Conservation (phyloP, 2,329 filamentous ascomycete species). For the Parastagonospora nodorum region DNA sequence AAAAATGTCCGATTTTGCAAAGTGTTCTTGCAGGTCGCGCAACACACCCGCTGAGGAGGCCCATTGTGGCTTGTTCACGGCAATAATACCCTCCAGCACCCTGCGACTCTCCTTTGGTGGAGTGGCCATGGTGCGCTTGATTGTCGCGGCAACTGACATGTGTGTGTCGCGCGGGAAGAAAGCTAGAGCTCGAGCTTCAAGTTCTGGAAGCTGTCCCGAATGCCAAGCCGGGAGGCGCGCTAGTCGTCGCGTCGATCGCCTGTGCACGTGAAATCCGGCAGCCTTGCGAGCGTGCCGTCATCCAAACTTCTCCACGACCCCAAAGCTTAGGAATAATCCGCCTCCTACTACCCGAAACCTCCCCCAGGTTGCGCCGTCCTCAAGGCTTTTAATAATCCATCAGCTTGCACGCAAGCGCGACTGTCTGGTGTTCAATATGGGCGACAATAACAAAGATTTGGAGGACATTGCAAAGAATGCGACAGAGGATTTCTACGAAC, state of each 20-base stretch:
- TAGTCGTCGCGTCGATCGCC: slow-evolving; percentile 17
- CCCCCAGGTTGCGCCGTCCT: neutral
- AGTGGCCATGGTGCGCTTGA: slow-evolving; percentile 31
- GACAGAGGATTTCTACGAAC: slow-evolving; percentile 72
- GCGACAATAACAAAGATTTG: slow-evolving; percentile 47
- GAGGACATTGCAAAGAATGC: slow-evolving; percentile 48
- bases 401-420: neutral
- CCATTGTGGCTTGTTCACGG: slow-evolving; percentile 88
- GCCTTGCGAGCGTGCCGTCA: slow-evolving; percentile 7
- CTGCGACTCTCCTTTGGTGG: slow-evolving; percentile 43
- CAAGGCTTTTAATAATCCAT: no score
- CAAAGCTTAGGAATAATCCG: neutral
- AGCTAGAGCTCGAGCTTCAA: slow-evolving; percentile 6
- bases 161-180: slow-evolving; percentile 5
- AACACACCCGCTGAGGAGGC: slow-evolving; percentile 90
- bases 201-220: slow-evolving; percentile 16
- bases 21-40: slow-evolving; percentile 81
- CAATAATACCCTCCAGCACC: slow-evolving; percentile 69
- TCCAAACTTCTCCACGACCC: neutral
- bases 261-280: slow-evolving; percentile 13
- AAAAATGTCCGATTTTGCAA: slow-evolving; percentile 82
- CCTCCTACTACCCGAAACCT: neutral
- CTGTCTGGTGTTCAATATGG: slow-evolving; percentile 31
- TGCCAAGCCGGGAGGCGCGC: slow-evolving; percentile 19
- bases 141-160: slow-evolving; percentile 26